These are phyloP conservation scores for Rhizophora mangle DNA, from an alignment of 345 rosid genomes.

Conservation along the genomic window DNA sequence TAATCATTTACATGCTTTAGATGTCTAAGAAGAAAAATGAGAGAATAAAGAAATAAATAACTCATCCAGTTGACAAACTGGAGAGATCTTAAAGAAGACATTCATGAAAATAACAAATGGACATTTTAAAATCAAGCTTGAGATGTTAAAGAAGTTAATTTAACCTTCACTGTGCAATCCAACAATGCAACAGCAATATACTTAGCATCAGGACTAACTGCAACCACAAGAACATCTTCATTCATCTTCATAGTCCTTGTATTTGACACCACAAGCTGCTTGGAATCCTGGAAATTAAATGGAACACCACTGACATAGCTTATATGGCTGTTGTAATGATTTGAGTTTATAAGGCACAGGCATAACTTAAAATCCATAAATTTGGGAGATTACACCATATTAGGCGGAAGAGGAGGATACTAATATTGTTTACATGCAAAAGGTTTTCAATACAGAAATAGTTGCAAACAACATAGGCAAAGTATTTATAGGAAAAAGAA, in stretches of 20 bases:
- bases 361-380: too few relatives aligned
- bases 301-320: conserved; percentile 11
- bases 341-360: background rate
- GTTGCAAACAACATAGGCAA: background rate
- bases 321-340: background rate
- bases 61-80: too few relatives aligned
- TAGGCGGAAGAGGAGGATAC: background rate
- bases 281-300: conserved; percentile 54
- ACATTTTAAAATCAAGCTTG: background rate
- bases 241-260: conserved; percentile 85
- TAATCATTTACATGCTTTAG: too few relatives aligned
- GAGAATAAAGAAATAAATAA: too few relatives aligned
- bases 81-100: too few relatives aligned
- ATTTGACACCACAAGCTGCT: conserved; percentile 60
- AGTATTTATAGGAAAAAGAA: too few relatives aligned
- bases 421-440: background rate
- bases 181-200: conserved; percentile 87
- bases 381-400: too few relatives aligned
- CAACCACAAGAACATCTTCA: conserved; percentile 84
- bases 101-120: background rate
- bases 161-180: conserved; percentile 93
- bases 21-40: too few relatives aligned
- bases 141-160: conserved; percentile 10
- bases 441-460: background rate
- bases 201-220: conserved; percentile 84